Evolutionary conservation across 257 asterid species (phyloP).

Genomic region (Solanum tacnaense): DNA sequence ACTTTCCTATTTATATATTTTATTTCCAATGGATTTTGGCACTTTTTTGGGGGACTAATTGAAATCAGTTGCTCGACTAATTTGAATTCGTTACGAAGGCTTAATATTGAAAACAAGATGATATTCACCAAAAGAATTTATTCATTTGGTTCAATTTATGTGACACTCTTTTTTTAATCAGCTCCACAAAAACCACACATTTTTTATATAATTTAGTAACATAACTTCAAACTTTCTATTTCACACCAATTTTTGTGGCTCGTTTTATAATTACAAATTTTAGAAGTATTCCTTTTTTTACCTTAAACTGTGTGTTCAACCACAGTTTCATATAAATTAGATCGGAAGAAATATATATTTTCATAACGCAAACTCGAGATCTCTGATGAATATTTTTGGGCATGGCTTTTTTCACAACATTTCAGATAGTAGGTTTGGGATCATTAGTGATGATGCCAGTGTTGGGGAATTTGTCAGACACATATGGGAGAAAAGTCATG

Average conservation of each 20-base stretch:
- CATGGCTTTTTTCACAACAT: neutral
- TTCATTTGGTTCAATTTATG: neutral
- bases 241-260: neutral
- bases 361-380: neutral
- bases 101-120: neutral
- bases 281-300: neutral
- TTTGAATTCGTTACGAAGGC: neutral
- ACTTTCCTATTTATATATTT: neutral
- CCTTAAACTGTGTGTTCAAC: neutral
- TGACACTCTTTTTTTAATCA: neutral
- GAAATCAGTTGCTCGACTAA: neutral
- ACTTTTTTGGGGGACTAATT: neutral
- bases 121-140: neutral
- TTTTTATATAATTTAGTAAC: neutral
- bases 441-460: constrained; percentile 78
- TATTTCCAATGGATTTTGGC: neutral
- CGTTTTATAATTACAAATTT: neutral
- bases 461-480: constrained; percentile 82
- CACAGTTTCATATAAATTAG: neutral
- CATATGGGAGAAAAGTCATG: constrained; percentile 70
- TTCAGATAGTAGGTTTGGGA: constrained; percentile 78
- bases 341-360: neutral
- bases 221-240: neutral
- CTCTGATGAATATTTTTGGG: neutral
- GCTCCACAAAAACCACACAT: neutral